Percentiles rank a stretch among this genome's conserved stretches.
phyloP scores from a whole-genome alignment of 2,329 filamentous ascomycete genomes.

The Tolypocladium ovalisporum region DNA sequence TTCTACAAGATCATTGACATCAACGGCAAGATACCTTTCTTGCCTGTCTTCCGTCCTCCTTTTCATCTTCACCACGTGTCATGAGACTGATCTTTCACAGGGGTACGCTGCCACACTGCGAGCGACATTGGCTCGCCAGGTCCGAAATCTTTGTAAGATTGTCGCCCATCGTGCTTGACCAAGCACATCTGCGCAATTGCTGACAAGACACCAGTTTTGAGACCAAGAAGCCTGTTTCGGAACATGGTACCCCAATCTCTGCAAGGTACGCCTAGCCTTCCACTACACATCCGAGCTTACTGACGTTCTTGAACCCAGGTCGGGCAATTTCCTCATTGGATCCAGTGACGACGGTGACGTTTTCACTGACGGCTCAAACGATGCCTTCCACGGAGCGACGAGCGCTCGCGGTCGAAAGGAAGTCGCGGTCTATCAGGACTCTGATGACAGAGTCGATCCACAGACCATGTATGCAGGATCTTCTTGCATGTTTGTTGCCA shows the following conservation, averaged over 20 bases:
- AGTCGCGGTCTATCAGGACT: constrained; percentile 1
- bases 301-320: background rate
- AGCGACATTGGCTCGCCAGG: background rate
- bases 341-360: constrained; percentile 9
- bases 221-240: constrained; percentile 3
- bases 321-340: constrained; percentile 6
- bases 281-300: background rate
- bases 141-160: background rate
- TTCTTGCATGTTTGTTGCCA: constrained; percentile 54
- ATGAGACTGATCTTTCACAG: background rate
- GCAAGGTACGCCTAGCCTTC: constrained; percentile 1
- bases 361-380: constrained; percentile 4
- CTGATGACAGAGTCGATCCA: constrained; percentile 26
- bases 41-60: background rate
- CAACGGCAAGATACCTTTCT: background rate
- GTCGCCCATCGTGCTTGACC: background rate
- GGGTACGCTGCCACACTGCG: background rate
- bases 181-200: background rate
- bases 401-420: background rate
- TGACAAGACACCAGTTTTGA: constrained; percentile 1
- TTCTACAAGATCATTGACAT: background rate
- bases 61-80: background rate
- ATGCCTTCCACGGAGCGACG: background rate
- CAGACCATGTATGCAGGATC: constrained; percentile 41
- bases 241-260: constrained; percentile 3